Evolutionary conservation across 345 rosid genomes (phyloP), one percentile per base, ranked within the genome.

Genomic region (Nasturtium officinale): DNA sequence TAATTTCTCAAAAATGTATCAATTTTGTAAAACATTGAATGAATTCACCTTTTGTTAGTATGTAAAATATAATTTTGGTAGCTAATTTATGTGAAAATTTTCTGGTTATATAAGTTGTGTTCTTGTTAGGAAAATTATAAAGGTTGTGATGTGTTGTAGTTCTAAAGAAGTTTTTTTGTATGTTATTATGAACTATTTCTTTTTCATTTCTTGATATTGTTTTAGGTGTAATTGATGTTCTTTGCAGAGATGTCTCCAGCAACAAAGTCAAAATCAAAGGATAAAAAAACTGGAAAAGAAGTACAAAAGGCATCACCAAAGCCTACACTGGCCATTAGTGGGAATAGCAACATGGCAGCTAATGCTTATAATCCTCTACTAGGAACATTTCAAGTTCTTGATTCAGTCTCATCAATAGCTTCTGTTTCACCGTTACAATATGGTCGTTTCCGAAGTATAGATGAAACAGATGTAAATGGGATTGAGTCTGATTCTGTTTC

Each of bases 401-500:
- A 89, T 50, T 52, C 89, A n/a, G 77, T 72, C 16, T 77, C 85
- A 0, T 77, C 85, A 0, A 47, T 62, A 55, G 54, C 83, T 51
- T 83, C 87, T 29, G 69, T 79, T 16, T 76, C 85, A 8, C 78
- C 81, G 1, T 0, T 69, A 37, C 71, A 71, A 0, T 88, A 87
- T 82, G 90, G 92, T 28, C 92, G 90, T 33, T 86, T 87, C 72
- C 78, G 76, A 59, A 90, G 81, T 65, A 87, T 88, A 71, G 96
- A 92, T 70, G 98, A 88, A 70, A 79, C 82, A 15, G 92, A 90
- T 58, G 92, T 85, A 65, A 83, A 87, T 59, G 63, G 88, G 76
- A 60, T 79, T 18, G 96, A 90, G 69, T 88, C 81, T 79, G 98
- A 92, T 83, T 83, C 90, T 21, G 73, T 90, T 57, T 92, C 98